phyloP scores from a whole-genome alignment of 2,329 filamentous ascomycete genomes.

The Neonectria ditissima region DNA sequence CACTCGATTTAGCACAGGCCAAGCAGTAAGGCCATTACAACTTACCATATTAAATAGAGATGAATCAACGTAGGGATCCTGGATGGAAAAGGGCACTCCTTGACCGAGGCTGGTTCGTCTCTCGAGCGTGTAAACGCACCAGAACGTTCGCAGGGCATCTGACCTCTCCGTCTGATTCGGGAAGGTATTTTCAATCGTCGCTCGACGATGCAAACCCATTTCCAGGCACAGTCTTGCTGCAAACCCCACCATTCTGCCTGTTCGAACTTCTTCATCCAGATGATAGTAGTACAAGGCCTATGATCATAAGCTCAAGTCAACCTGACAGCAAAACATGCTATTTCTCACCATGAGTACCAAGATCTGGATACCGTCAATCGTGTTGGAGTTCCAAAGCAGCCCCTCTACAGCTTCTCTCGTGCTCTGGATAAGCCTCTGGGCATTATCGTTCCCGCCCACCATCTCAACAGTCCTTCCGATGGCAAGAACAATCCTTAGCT shows the following conservation, averaged over 20 bases:
- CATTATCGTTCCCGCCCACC: conserved; percentile 8
- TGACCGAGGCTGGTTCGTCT: too few species aligned
- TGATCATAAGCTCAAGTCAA: background rate
- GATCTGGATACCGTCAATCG: conserved; percentile 8
- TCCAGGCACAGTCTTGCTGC: conserved; percentile 20
- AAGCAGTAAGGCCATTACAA: too few species aligned
- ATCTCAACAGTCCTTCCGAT: conserved; percentile 16
- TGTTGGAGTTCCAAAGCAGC: conserved; percentile 10
- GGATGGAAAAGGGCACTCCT: too few species aligned
- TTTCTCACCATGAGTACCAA: conserved; percentile 11
- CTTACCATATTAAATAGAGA: too few species aligned
- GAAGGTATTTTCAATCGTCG: conserved; percentile 10
- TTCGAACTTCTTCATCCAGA: conserved; percentile 17
- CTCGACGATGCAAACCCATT: conserved; percentile 16
- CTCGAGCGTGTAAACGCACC: too few species aligned
- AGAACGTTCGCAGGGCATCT: too few species aligned
- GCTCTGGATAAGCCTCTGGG: conserved; percentile 12
- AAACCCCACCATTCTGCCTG: conserved; percentile 16
- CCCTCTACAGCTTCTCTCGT: conserved; percentile 15
- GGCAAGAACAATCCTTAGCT: conserved; percentile 15
- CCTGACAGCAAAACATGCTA: background rate
- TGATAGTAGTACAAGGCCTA: conserved; percentile 19
- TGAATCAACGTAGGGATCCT: too few species aligned
- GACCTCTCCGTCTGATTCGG: background rate
- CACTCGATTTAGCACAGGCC: too few species aligned